These are phyloP conservation scores for Elaeagnus macrophylla DNA, from an alignment of 306 rosid genomes.

Conservation along the genomic window DNA sequence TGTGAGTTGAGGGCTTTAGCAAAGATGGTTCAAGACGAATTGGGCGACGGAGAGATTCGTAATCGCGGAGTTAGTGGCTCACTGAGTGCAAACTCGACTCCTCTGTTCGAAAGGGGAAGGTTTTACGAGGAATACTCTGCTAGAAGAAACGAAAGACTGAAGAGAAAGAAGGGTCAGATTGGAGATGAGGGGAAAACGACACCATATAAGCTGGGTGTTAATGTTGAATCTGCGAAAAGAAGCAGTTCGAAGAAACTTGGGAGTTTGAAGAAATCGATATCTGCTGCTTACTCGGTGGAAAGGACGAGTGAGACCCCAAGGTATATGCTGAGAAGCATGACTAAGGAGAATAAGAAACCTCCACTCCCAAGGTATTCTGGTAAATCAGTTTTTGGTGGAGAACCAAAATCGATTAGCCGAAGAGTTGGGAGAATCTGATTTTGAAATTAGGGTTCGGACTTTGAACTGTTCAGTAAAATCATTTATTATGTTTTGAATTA, in stretches of 20 bases:
- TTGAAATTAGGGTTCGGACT: too few species aligned
- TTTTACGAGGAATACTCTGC: slow-evolving; percentile 80
- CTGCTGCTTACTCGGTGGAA: slow-evolving; percentile 48
- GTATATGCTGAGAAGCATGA: slow-evolving; percentile 79
- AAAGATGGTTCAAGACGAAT: slow-evolving; percentile 46
- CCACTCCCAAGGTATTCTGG: slow-evolving; percentile 36
- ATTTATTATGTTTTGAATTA: too few species aligned
- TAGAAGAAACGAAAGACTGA: slow-evolving; percentile 79
- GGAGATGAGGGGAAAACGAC: slow-evolving; percentile 23
- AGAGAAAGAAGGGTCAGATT: slow-evolving; percentile 38
- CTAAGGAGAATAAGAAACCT: slow-evolving; percentile 73
- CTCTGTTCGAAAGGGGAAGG: slow-evolving; percentile 61
- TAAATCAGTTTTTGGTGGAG: slow-evolving; percentile 22
- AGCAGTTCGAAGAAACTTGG: slow-evolving; percentile 45
- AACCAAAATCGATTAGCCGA: slow-evolving; percentile 16
- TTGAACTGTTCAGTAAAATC: too few species aligned
- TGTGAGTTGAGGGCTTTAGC: slow-evolving; percentile 50
- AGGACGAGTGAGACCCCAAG: slow-evolving; percentile 50
- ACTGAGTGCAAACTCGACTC: slow-evolving; percentile 11
- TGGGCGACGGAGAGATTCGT: slow-evolving; percentile 25
- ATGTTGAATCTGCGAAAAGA: slow-evolving; percentile 57
- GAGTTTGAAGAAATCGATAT: slow-evolving; percentile 58
- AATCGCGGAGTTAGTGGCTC: slow-evolving; percentile 1
- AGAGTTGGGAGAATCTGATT: slow-evolving; percentile 27
- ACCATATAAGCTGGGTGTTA: slow-evolving; percentile 49